Base-by-base conservation (phyloP, 106 monocot genomes). In the Chionographis japonica region DNA sequence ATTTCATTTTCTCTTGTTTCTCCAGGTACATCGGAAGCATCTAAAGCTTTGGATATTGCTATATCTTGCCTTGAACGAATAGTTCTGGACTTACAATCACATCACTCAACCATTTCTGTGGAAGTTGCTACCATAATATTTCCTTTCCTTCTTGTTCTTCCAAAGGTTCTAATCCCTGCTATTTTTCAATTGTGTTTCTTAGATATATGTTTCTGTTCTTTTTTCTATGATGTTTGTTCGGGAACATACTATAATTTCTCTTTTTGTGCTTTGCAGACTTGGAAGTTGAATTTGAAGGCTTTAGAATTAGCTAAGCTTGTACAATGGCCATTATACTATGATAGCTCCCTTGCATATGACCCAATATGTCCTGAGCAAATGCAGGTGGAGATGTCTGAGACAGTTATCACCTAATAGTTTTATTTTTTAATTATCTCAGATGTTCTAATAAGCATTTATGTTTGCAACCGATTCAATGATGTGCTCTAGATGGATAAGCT, bases 71-170 rank as follows among this genome's bases (percentile, higher is more conserved):
- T 93, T 39, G 54, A 84, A 16, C 74, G 46, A 20, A 75, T 82
- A 66, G 75, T 81, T 66, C 15, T 67, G 50, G 76, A 89, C 57
- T 68, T 73, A 53, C 60, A 67, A 19, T 68, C 58, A 15, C 59
- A 78, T 20, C 66, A 86, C 10, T 20, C 54, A 17, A 77, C 71
- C 62, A 72, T 74, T 81, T 63, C 75, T 18, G 86, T 72, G 38
- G 93, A 93, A 72, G 66, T 93, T 61, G 89, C 89, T 52, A 62
- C 52, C 37, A 78, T 77, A 41, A 71, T 93, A 40, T 93, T 93
- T 67, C 86, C 83, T 72, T 68, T 89, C 17, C 89, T 93, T 75
- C 65, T 93, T 77, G 71, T 89, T 84, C 79, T 68, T 12, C 79
- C 83, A 12, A 89, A 86, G 93, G 89, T 53, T 53, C 6, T 36